Conservation (phyloP, 1,284 basidiomycete species). For the Cryptococcus jaspeensis region DNA sequence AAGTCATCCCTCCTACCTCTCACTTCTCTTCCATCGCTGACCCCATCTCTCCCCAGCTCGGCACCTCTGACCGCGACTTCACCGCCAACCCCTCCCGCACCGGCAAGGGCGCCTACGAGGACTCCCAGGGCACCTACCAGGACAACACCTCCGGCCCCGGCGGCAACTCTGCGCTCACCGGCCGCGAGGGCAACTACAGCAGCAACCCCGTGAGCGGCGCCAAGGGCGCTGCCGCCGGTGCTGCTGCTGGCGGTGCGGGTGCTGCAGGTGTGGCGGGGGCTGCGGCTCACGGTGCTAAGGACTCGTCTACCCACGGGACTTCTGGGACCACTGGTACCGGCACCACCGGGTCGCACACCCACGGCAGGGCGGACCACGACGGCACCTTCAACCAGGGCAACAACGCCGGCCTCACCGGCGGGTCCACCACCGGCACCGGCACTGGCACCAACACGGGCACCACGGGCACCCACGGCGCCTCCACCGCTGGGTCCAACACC, state of each 20-base stretch:
- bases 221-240: slow-evolving; percentile 7
- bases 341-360: neutral
- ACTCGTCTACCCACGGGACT: neutral
- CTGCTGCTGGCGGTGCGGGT: slow-evolving; percentile 1
- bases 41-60: slow-evolving; percentile 17
- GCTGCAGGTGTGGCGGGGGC: slow-evolving; percentile 6
- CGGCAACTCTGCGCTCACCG: slow-evolving; percentile 37
- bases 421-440: too few relatives aligned
- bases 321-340: neutral
- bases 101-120: slow-evolving; percentile 25
- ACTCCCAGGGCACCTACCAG: slow-evolving; percentile 26
- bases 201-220: slow-evolving; percentile 34
- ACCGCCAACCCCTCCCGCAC: slow-evolving; percentile 21
- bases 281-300: neutral
- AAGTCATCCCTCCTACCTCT: neutral
- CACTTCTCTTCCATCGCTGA: neutral
- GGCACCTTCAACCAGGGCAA: neutral
- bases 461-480: too few relatives aligned
- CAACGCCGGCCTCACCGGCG: neutral
- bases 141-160: slow-evolving; percentile 33
- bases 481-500: neutral
- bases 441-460: too few relatives aligned
- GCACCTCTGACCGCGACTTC: slow-evolving; percentile 37
- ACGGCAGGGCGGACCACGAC: neutral
- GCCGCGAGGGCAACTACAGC: slow-evolving; percentile 32